These are phyloP conservation scores for Pezicula neosporulosa DNA, from an alignment of 2,329 filamentous ascomycete genomes.

Conservation along the genomic window DNA sequence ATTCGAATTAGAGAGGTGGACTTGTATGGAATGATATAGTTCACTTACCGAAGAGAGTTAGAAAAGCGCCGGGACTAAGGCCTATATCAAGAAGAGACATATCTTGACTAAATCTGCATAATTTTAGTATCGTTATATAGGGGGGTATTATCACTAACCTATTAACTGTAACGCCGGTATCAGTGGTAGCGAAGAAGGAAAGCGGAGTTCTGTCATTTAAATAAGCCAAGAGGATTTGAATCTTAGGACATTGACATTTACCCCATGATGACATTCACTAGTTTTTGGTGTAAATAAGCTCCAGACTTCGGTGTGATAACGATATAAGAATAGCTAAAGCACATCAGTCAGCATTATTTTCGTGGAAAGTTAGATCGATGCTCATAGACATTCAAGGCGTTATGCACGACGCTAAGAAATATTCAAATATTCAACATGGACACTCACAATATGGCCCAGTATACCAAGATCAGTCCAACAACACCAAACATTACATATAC, in stretches of 20 bases:
- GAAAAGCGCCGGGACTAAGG: conserved; percentile 1
- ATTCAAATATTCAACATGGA: neutral
- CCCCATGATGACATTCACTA: conserved; percentile 5
- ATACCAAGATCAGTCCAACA: neutral
- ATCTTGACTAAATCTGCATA: conserved; percentile 12
- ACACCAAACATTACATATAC: conserved; percentile 10
- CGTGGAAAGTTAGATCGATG: too few relatives aligned
- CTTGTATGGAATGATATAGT: neutral
- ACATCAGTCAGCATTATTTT: too few relatives aligned
- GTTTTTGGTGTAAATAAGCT: neutral
- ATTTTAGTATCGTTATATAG: neutral
- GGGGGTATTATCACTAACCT: neutral
- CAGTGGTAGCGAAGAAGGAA: conserved; percentile 8
- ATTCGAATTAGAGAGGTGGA: neutral
- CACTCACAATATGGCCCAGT: neutral
- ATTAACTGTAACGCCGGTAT: conserved; percentile 9
- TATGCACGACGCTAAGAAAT: conserved; percentile 2
- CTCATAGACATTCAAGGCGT: too few relatives aligned
- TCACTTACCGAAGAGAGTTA: neutral
- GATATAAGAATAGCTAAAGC: too few relatives aligned
- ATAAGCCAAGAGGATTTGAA: neutral
- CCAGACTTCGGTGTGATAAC: too few relatives aligned
- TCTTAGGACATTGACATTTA: neutral
- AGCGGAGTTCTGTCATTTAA: conserved; percentile 6
- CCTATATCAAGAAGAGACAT: conserved; percentile 11